A percentile compares a stretch with the other conserved stretches of the same genome.
Evolutionary conservation across 352 stramenopile species (phyloP).

Genomic region (Globisporangium nagaii): DNA sequence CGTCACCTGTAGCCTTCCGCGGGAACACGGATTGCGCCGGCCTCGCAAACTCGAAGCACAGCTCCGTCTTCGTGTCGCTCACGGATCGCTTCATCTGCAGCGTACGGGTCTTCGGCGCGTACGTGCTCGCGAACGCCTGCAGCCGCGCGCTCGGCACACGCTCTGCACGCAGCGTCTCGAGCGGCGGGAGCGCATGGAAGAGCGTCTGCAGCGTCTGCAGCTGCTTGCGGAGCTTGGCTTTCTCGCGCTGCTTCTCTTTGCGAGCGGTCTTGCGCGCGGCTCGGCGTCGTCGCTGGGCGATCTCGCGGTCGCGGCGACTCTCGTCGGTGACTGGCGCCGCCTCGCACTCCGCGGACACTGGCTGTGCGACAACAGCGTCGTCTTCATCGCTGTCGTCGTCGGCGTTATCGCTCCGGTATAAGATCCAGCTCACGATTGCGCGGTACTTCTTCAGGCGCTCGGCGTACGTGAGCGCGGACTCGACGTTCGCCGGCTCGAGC

Average conservation of each 20-base stretch:
- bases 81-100: conserved; percentile 50
- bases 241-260: conserved; percentile 18
- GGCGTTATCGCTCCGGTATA: conserved; percentile 33
- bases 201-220: conserved; percentile 16
- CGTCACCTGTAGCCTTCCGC: background rate
- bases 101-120: conserved; percentile 41
- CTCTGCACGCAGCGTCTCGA: conserved; percentile 31
- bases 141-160: conserved; percentile 41
- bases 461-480: conserved; percentile 45
- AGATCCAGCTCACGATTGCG: conserved; percentile 35
- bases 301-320: conserved; percentile 3
- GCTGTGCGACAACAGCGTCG: too few relatives aligned
- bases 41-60: conserved; percentile 65
- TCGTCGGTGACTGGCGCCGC: conserved; percentile 10
- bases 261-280: conserved; percentile 13
- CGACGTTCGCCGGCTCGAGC: conserved; percentile 32
- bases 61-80: conserved; percentile 42
- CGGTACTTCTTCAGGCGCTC: conserved; percentile 60
- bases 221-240: conserved; percentile 17
- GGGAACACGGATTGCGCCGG: conserved; percentile 7
- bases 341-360: too few relatives aligned
- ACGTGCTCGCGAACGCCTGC: conserved; percentile 41
- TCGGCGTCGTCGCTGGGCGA: conserved; percentile 16
- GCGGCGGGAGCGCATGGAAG: conserved; percentile 35
- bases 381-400: conserved; percentile 15